A percentile compares a stretch with the other conserved stretches of the same genome.
Conservation (phyloP, 106 monocot species). For the Dioscorea alata region DNA sequence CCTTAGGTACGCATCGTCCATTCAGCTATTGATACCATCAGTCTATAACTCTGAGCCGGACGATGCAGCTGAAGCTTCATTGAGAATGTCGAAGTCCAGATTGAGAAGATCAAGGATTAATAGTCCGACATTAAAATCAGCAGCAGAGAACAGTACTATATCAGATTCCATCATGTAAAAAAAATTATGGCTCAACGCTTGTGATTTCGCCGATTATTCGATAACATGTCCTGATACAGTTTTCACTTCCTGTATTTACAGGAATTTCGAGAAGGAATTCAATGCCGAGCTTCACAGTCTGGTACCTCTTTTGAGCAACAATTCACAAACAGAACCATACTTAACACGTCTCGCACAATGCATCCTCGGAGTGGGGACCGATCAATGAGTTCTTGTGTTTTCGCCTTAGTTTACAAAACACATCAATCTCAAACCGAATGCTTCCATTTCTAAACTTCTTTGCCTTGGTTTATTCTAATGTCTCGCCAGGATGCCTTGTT, state of each 20-base stretch:
- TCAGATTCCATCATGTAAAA: conserved; percentile 66
- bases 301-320: conserved; percentile 63
- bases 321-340: conserved; percentile 80
- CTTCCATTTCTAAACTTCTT: no score
- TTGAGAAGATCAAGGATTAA: conserved; percentile 19
- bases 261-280: conserved; percentile 81
- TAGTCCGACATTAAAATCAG: conserved; percentile 24
- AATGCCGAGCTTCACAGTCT: conserved; percentile 71
- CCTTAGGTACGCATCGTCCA: conserved; percentile 77
- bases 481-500: no score
- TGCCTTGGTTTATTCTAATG: no score
- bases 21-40: conserved; percentile 80
- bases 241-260: conserved; percentile 17
- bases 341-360: conserved; percentile 91
- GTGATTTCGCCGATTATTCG: neutral
- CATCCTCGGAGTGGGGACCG: conserved; percentile 58
- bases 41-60: conserved; percentile 31
- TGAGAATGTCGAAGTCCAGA: conserved; percentile 21
- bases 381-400: conserved; percentile 15
- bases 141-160: conserved; percentile 33
- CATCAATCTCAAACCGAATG: no score
- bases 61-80: conserved; percentile 8
- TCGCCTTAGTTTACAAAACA: no score
- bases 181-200: neutral
- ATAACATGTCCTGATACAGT: neutral